Evolutionary conservation across 2,329 filamentous ascomycete genomes (phyloP).

Genomic region (Massarina eburnea): DNA sequence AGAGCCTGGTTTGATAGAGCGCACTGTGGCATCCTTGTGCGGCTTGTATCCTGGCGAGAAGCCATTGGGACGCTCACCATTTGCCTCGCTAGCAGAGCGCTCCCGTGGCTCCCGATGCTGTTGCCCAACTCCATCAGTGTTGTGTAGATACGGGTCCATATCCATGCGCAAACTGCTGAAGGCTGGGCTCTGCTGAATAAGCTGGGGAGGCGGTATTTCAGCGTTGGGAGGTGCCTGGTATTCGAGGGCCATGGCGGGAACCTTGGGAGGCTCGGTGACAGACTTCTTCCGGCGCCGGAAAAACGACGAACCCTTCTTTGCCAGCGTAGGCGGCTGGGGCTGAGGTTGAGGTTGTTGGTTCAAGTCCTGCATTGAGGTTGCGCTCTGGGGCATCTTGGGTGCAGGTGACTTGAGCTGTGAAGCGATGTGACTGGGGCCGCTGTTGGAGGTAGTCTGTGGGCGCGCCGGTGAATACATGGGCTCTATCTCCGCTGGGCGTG

Average conservation of each 20-base stretch:
- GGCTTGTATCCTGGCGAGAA: conserved; percentile 78
- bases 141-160: conserved; percentile 78
- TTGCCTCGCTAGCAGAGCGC: conserved; percentile 23
- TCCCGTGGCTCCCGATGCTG: conserved; percentile 30
- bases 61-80: conserved; percentile 53
- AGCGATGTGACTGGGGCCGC: conserved; percentile 47
- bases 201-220: conserved; percentile 25
- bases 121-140: conserved; percentile 26
- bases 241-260: conserved; percentile 57
- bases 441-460: conserved; percentile 43
- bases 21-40: conserved; percentile 70
- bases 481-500: conserved; percentile 29
- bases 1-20: conserved; percentile 59
- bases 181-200: conserved; percentile 48
- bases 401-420: conserved; percentile 51
- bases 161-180: conserved; percentile 80
- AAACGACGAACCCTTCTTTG: conserved; percentile 93
- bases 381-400: conserved; percentile 29
- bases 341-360: conserved; percentile 19
- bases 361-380: conserved; percentile 23
- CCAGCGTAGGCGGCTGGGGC: conserved; percentile 50
- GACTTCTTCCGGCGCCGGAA: conserved; percentile 95
- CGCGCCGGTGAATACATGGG: conserved; percentile 35
- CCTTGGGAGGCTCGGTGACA: conserved; percentile 65
- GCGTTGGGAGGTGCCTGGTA: conserved; percentile 36